These are phyloP conservation scores for Macrophomina tecta DNA, from an alignment of 2,329 filamentous ascomycete genomes.

Conservation along the genomic window DNA sequence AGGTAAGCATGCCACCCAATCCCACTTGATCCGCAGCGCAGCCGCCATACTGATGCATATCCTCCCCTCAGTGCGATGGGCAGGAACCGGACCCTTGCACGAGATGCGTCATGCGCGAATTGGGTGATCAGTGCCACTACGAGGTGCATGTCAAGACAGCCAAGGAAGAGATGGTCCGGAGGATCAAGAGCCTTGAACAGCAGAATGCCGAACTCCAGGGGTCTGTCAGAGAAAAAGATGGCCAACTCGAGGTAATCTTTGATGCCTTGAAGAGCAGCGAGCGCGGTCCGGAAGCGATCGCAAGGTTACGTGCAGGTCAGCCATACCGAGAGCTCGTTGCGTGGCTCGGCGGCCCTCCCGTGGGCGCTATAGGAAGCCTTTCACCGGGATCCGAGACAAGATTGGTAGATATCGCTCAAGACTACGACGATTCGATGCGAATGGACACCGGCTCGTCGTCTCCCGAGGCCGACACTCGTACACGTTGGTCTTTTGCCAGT, in stretches of 20 bases:
- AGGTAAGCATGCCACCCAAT: conserved; percentile 31
- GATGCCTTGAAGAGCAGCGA: conserved; percentile 33
- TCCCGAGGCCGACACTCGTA: background rate
- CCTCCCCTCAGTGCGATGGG: conserved; percentile 36
- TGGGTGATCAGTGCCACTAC: conserved; percentile 36
- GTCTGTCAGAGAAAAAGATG: conserved; percentile 30
- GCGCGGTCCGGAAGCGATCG: conserved; percentile 33
- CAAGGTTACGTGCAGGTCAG: conserved; percentile 32
- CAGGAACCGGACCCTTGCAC: conserved; percentile 33
- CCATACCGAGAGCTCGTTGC: conserved; percentile 32
- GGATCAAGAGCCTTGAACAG: conserved; percentile 36
- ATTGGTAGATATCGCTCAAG: conserved; percentile 30
- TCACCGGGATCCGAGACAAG: conserved; percentile 29
- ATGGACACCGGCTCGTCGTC: conserved; percentile 5
- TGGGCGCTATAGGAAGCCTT: conserved; percentile 23
- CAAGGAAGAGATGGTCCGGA: conserved; percentile 38
- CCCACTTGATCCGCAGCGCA: background rate
- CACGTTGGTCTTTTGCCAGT: conserved; percentile 34
- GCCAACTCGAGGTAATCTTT: conserved; percentile 32
- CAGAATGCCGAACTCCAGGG: conserved; percentile 33
- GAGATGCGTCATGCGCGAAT: conserved; percentile 34
- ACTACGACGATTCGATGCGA: conserved; percentile 12
- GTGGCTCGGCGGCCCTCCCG: conserved; percentile 32
- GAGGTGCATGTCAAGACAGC: conserved; percentile 39
- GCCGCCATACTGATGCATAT: background rate